Evolutionary conservation across 495 filamentous ascomycete genomes (phyloP), one percentile per base, ranked within the genome.

Genomic region (Hypoxylon perforatum): DNA sequence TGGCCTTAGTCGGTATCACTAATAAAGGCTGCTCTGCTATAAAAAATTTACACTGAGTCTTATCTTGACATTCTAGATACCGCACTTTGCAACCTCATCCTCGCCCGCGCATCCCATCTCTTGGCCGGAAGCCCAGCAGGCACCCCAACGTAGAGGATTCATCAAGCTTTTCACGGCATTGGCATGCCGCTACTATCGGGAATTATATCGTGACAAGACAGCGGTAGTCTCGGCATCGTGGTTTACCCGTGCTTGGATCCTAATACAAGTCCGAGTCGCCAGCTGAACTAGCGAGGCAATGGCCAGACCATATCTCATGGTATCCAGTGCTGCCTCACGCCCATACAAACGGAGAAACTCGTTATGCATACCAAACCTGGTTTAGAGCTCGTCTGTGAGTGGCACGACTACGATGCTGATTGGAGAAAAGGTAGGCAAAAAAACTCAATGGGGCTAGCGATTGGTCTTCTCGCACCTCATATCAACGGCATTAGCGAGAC

Each of bases 401-500:
- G 18, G 49, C 22, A 60, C 41, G 19, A 60, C 35, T 19, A 61
- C 15, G 51, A 46, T 25, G 28, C 38, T 35, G 23, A 44, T 46
- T 45, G 33, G 38, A 10, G 52, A 33, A 15, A 46, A 45, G 30
- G 30, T 33, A 18, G 14, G 35, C 4, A 25, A 18, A 35, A 44
- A 30, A 46, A 14, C 52, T 25, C 21, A 38, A 54, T 36, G 35
- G 23, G 59, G 35, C 38, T 63, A 63, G 49, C 50, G 59, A 38
- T 35, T 36, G 21, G n/a, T 64, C 45, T n/a, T n/a, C 11, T 28
- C 39, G 11, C 46, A 52, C 30, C 18, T 42, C 35, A 23, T 44
- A 42, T 63, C 56, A 30, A 63, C 22, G 17, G 41, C 36, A 41
- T 46, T 51, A 19, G 44, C 48, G 38, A 35, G 49, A 41, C 55